Evolutionary conservation across 2,329 filamentous ascomycete species (phyloP), one percentile per base, ranked within the genome.

Genomic region (Cercospora nicotianae): DNA sequence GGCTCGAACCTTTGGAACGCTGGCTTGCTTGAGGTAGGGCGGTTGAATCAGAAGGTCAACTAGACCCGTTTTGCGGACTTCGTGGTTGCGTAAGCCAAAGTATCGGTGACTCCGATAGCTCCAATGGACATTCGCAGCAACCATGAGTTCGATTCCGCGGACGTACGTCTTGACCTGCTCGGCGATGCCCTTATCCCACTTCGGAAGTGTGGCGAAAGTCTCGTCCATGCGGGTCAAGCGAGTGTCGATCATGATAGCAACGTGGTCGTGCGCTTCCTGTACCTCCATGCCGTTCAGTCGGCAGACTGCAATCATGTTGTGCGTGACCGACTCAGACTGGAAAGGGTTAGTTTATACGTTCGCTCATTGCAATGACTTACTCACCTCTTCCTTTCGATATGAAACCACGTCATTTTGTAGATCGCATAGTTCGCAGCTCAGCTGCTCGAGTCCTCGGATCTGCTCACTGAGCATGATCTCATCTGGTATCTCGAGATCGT

Each of bases 241-340:
- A 2, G 48, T 26, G 12, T 53, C 12, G 23, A 62, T 51, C 64
- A 66, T 66, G 26, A 53, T 16, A 10, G 39, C 64, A 8, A 60
- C 33, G n/a, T 61, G 45, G 23, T 66, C 64, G 51, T 60, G 60
- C 10, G 64, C 39, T 61, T 61, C 36, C 23, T 51, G 55, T 36
- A 51, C 45, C 33, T 31, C 53, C 64, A 66, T 66, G 13, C 63
- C 63, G 31, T 66, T 60, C 1, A 61, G 45, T n/a, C 64, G 57
- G 26, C 64, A 66, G 42, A 48, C 53, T 30, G 64, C 64, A 12
- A 66, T 60, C 33, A 66, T 33, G 36, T 66, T 66, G 58, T 66
- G 64, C 10, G 58, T 60, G 18, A 66, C 42, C 20, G 42, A 48
- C 10, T 48, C 42, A 3, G 42, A 48, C 42, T 48, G 20, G 1